These are phyloP conservation scores for Teunomyces aglyptinius DNA, from an alignment of 805 yeast species.

Conservation along the genomic window DNA sequence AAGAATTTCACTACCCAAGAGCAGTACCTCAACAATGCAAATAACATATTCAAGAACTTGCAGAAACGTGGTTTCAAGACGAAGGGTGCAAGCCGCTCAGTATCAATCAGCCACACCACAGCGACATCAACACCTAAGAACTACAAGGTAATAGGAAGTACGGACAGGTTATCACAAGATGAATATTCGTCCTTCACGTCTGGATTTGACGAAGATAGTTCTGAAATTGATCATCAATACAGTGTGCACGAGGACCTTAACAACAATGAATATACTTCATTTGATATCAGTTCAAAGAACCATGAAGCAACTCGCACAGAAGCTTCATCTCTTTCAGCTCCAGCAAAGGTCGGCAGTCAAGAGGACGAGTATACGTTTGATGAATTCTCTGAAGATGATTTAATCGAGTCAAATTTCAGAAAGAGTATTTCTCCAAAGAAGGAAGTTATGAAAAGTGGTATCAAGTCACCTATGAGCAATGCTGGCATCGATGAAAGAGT, in stretches of 20 bases:
- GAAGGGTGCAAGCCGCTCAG: slow-evolving; percentile 7
- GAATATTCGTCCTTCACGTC: slow-evolving; percentile 34
- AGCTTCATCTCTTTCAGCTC: slow-evolving; percentile 3
- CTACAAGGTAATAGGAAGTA: slow-evolving; percentile 14
- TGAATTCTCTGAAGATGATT: slow-evolving; percentile 17
- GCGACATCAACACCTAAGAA: slow-evolving; percentile 42
- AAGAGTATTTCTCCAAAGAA: background rate
- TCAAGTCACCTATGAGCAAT: background rate
- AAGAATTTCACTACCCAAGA: slow-evolving; percentile 35
- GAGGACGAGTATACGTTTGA: slow-evolving; percentile 29
- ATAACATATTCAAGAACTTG: slow-evolving; percentile 36
- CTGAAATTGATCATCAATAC: slow-evolving; percentile 12
- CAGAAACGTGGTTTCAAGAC: slow-evolving; percentile 32
- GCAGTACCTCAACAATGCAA: slow-evolving; percentile 37
- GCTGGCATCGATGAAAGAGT: slow-evolving; percentile 9
- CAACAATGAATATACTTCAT: slow-evolving; percentile 13
- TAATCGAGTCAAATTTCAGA: background rate
- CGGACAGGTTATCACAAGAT: slow-evolving; percentile 10
- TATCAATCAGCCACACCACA: slow-evolving; percentile 20
- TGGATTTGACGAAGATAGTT: slow-evolving; percentile 21
- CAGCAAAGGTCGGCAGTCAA: background rate
- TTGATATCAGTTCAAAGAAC: slow-evolving; percentile 12
- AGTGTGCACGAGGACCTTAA: slow-evolving; percentile 9
- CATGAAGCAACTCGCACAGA: slow-evolving; percentile 13
- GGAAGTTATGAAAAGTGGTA: background rate